Conservation (phyloP, 1,139 yeast genomes). For the Yamadazyma pseudoaaseri region DNA sequence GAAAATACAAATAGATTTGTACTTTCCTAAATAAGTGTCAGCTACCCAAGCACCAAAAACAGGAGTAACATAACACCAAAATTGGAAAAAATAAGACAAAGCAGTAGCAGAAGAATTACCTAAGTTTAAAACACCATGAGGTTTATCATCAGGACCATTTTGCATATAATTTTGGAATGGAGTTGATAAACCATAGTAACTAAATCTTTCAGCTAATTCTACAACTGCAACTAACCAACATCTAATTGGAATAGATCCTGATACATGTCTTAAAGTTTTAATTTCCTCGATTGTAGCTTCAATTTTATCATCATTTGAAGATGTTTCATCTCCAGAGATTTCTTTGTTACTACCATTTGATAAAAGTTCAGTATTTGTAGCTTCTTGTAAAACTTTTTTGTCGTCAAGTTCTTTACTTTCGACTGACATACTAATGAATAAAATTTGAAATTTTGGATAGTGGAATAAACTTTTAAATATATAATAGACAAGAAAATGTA, state of each 20-base stretch:
- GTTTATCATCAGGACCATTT: constrained; percentile 41
- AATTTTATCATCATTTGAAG: constrained; percentile 21
- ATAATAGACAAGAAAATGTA: too few species aligned
- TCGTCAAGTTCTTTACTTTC: constrained; percentile 4
- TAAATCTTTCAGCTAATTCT: constrained; percentile 79
- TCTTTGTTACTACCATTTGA: constrained; percentile 3
- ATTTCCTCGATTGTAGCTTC: constrained; percentile 40
- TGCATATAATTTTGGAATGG: constrained; percentile 82
- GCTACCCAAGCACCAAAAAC: constrained; percentile 75
- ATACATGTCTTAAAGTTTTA: constrained; percentile 40
- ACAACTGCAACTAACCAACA: constrained; percentile 78
- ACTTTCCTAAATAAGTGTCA: constrained; percentile 74
- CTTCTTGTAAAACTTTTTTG: constrained; percentile 1
- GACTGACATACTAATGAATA: constrained; percentile 5
- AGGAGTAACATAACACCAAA: constrained; percentile 83
- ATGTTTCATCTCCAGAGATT: constrained; percentile 3
- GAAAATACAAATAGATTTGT: constrained; percentile 63
- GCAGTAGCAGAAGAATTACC: constrained; percentile 72
- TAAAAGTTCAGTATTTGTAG: background rate
- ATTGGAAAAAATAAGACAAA: constrained; percentile 72
- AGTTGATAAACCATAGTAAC: constrained; percentile 78
- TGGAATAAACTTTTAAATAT: too few species aligned
- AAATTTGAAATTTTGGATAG: too few species aligned
- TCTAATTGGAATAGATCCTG: constrained; percentile 38
- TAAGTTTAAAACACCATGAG: constrained; percentile 61